Evolutionary conservation across 352 stramenopile species (phyloP).

Genomic region (Phytopythium helicoides): DNA sequence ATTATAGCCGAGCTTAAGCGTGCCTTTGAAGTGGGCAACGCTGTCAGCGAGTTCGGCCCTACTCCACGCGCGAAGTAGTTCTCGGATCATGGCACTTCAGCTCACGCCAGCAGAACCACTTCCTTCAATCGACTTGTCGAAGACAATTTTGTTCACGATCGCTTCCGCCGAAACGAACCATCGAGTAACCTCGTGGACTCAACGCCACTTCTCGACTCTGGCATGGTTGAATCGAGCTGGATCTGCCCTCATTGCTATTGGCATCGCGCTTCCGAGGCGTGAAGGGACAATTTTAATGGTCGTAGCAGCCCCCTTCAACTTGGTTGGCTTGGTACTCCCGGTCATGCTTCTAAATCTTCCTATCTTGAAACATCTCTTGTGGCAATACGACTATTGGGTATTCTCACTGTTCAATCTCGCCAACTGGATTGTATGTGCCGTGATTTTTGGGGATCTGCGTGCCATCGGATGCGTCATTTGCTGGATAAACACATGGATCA

Average conservation of each 20-base stretch:
- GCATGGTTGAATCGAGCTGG: slow-evolving; percentile 14
- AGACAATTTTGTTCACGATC: neutral
- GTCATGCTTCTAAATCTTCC: slow-evolving; percentile 13
- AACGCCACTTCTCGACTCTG: neutral
- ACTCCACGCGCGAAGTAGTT: too few species aligned
- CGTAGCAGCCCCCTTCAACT: slow-evolving; percentile 4
- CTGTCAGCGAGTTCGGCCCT: too few species aligned
- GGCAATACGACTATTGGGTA: slow-evolving; percentile 24
- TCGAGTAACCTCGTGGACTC: neutral
- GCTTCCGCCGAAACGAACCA: neutral
- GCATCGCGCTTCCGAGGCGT: slow-evolving; percentile 5
- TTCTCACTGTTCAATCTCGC: slow-evolving; percentile 15
- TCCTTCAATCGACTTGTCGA: slow-evolving; percentile 2
- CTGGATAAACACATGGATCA: slow-evolving; percentile 13
- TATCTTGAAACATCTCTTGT: slow-evolving; percentile 8
- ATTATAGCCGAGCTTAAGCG: too few species aligned
- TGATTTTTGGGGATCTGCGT: slow-evolving; percentile 11
- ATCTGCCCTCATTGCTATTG: slow-evolving; percentile 12
- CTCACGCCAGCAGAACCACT: neutral
- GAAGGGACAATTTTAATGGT: slow-evolving; percentile 8
- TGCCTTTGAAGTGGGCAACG: too few species aligned
- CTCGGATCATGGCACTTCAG: neutral
- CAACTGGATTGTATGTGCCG: slow-evolving; percentile 13
- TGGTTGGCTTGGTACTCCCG: slow-evolving; percentile 7
- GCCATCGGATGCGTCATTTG: slow-evolving; percentile 9